Percentiles rank a stretch among this genome's conserved stretches.
These are phyloP conservation scores for Barnettozyma vustinii DNA, from an alignment of 805 yeast species.

Conservation along the genomic window DNA sequence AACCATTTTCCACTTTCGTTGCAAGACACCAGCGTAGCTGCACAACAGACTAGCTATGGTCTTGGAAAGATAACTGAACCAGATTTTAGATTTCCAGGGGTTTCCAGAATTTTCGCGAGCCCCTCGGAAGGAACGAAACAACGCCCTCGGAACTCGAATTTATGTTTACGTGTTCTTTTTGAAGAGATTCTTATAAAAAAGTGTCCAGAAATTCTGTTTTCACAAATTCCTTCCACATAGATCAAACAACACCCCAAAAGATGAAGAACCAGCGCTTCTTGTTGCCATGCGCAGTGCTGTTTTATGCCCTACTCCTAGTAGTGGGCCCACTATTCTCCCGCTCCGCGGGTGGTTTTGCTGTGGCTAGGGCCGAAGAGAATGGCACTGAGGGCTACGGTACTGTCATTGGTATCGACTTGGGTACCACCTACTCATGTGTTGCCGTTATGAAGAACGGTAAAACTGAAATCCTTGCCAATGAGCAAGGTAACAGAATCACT, in stretches of 20 bases:
- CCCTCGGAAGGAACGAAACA: not conserved
- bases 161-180: constrained; percentile 3
- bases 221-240: not conserved
- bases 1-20: constrained; percentile 1
- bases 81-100: not conserved
- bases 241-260: not conserved
- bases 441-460: constrained; percentile 82
- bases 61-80: no score
- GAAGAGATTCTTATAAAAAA: not conserved
- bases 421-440: constrained; percentile 96
- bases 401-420: constrained; percentile 92
- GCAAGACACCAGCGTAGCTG: no score
- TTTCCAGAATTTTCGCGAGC: constrained; percentile 1
- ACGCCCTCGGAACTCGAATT: not conserved
- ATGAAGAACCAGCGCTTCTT: constrained; percentile 26
- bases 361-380: constrained; percentile 26
- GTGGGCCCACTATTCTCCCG: constrained; percentile 20
- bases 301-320: constrained; percentile 25
- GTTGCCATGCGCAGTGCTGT: constrained; percentile 30
- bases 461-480: constrained; percentile 90
- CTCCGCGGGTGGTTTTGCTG: constrained; percentile 15
- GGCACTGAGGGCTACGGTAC: constrained; percentile 47
- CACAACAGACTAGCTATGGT: no score
- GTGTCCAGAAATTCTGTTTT: not conserved
- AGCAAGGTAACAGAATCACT: constrained; percentile 96